phyloP scores from a whole-genome alignment of 768 basidiomycete species.

The Tylopilus rubrobrunneus region DNA sequence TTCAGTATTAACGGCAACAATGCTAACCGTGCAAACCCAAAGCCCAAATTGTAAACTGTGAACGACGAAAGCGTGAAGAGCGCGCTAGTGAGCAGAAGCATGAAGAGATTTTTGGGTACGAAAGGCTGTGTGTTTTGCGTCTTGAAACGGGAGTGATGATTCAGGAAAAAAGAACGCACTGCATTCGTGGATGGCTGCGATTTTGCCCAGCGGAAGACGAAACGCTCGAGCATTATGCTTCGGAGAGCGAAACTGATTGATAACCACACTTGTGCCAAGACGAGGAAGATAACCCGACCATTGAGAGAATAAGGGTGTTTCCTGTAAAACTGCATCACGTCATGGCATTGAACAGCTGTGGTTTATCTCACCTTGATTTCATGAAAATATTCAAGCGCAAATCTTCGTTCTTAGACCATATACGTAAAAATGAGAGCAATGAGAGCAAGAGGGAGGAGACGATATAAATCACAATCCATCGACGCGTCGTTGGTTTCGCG shows the following conservation, averaged over 20 bases:
- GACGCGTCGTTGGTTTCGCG: constrained; percentile 43
- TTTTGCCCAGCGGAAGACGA: constrained; percentile 43
- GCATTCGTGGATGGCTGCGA: constrained; percentile 8
- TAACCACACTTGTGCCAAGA: constrained; percentile 47
- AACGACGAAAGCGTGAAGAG: constrained; percentile 40
- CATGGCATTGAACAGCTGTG: background rate
- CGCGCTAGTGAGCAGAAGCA: constrained; percentile 35
- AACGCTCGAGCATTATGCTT: constrained; percentile 61
- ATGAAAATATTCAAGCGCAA: constrained; percentile 54
- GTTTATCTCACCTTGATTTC: constrained; percentile 54
- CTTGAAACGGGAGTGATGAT: background rate
- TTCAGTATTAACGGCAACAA: constrained; percentile 51
- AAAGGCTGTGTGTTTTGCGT: constrained; percentile 16
- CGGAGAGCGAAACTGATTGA: constrained; percentile 50
- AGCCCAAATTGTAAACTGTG: constrained; percentile 38
- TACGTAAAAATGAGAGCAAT: constrained; percentile 39
- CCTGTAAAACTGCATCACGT: constrained; percentile 32
- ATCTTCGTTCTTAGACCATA: constrained; percentile 31
- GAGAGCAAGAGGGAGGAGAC: constrained; percentile 44
- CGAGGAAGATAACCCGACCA: constrained; percentile 59
- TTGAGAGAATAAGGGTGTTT: constrained; percentile 76
- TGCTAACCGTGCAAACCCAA: constrained; percentile 43
- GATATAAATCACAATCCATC: constrained; percentile 44
- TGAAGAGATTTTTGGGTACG: constrained; percentile 14
- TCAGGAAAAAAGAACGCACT: constrained; percentile 12